A percentile compares a stretch with the other conserved stretches of the same genome.
These are phyloP conservation scores for Tagetes erecta DNA, from an alignment of 129 eudicot species.

Conservation along the genomic window DNA sequence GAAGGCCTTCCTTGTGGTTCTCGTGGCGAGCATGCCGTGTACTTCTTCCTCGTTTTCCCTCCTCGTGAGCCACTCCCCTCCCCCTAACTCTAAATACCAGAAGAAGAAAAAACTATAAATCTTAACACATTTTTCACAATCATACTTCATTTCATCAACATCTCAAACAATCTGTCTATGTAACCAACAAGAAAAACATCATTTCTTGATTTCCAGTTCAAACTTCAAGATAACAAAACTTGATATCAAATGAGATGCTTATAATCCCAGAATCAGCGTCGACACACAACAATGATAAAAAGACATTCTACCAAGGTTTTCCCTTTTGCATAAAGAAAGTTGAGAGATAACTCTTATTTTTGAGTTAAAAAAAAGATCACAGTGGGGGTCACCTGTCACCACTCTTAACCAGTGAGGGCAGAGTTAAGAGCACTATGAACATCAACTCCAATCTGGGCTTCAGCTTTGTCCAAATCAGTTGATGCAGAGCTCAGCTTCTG, in stretches of 20 bases:
- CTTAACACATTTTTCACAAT: not conserved
- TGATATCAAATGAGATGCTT: conserved; percentile 27
- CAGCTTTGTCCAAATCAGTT: conserved; percentile 80
- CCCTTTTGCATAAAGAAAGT: conserved; percentile 22
- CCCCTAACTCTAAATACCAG: not conserved
- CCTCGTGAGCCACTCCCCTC: no score
- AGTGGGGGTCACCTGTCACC: conserved; percentile 9
- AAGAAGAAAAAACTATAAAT: not conserved
- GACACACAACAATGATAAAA: conserved; percentile 12
- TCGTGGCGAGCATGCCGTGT: no score
- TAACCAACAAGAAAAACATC: not conserved
- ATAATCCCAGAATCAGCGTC: conserved; percentile 32
- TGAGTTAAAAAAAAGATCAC: conserved; percentile 16
- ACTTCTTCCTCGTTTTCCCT: not conserved
- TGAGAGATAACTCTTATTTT: conserved; percentile 33
- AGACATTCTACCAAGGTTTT: conserved; percentile 28
- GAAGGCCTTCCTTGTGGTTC: no score
- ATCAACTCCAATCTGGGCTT: conserved; percentile 88
- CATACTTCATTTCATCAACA: not conserved
- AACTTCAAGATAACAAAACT: conserved; percentile 20
- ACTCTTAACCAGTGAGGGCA: conserved; percentile 58
- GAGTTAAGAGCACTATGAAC: conserved; percentile 75
- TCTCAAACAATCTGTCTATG: conserved; percentile 6
- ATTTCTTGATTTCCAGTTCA: conserved; percentile 10
- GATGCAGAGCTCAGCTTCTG: conserved; percentile 79